phyloP scores from a whole-genome alignment of 2,329 filamentous ascomycete species.

The Botrytis hyacinthi region DNA sequence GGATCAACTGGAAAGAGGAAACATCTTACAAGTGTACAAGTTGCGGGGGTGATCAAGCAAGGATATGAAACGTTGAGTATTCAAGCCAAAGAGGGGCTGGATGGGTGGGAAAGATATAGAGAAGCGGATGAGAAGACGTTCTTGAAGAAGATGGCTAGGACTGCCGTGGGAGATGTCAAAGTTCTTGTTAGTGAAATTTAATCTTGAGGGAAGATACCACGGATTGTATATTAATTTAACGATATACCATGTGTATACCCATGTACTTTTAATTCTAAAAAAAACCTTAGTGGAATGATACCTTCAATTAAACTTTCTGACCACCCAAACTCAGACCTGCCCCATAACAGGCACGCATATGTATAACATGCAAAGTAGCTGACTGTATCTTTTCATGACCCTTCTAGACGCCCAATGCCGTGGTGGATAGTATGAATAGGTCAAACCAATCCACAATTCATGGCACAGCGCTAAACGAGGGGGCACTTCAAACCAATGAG shows the following conservation, averaged over 20 bases:
- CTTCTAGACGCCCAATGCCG: constrained; percentile 1
- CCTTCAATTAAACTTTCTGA: neutral
- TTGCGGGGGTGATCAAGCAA: constrained; percentile 89
- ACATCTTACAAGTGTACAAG: constrained; percentile 77
- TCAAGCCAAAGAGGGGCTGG: constrained; percentile 80
- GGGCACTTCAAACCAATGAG: neutral
- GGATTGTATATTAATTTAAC: neutral
- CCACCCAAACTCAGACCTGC: neutral
- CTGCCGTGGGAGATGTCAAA: constrained; percentile 70
- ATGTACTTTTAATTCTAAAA: neutral
- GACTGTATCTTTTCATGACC: neutral
- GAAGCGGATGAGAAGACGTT: constrained; percentile 82
- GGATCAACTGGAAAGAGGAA: constrained; percentile 52
- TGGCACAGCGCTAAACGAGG: neutral
- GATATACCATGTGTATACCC: neutral
- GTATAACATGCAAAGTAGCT: neutral
- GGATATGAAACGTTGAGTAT: constrained; percentile 95
- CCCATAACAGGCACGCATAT: neutral
- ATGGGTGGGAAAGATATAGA: constrained; percentile 80
- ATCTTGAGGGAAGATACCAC: constrained; percentile 1
- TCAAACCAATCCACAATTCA: neutral
- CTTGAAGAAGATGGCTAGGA: constrained; percentile 82
- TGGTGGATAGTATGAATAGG: neutral
- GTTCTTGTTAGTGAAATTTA: constrained; percentile 30
- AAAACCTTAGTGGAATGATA: neutral